These are phyloP conservation scores for Acacia acuminata DNA, from an alignment of 306 rosid genomes.

Conservation along the genomic window DNA sequence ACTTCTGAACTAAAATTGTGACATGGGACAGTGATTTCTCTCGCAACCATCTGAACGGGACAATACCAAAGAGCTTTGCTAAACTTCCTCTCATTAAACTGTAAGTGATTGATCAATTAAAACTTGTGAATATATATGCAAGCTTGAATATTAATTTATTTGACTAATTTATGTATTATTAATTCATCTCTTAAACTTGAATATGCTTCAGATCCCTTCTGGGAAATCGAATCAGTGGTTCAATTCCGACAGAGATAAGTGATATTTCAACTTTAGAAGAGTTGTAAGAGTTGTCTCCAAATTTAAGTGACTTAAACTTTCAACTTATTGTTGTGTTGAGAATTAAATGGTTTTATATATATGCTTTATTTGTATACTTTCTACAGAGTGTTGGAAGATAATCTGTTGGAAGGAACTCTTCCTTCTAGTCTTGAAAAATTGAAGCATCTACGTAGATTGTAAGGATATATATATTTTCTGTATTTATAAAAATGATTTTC, in stretches of 20 bases:
- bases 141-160: neutral
- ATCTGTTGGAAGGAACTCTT: slow-evolving; percentile 60
- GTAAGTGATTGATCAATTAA: slow-evolving; percentile 42
- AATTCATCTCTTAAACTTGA: neutral
- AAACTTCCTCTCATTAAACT: slow-evolving; percentile 38
- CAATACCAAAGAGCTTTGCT: slow-evolving; percentile 47
- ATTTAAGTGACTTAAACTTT: neutral
- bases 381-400: slow-evolving; percentile 64
- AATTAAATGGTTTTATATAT: neutral
- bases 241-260: slow-evolving; percentile 50
- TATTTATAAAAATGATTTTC: neutral
- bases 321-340: neutral
- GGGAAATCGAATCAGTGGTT: slow-evolving; percentile 52
- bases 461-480: slow-evolving; percentile 19
- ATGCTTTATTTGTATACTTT: slow-evolving; percentile 9
- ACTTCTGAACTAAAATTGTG: neutral
- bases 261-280: slow-evolving; percentile 38
- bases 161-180: neutral
- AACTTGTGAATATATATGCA: neutral
- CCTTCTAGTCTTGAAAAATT: slow-evolving; percentile 65
- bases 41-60: slow-evolving; percentile 59
- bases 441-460: slow-evolving; percentile 60
- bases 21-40: neutral
- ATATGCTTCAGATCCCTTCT: slow-evolving; percentile 37
- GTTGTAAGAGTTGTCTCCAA: neutral